Percentiles rank a stretch among this genome's conserved stretches.
Evolutionary conservation across 179 eudicot genomes (phyloP).

Genomic region (Camellia oleifera): DNA sequence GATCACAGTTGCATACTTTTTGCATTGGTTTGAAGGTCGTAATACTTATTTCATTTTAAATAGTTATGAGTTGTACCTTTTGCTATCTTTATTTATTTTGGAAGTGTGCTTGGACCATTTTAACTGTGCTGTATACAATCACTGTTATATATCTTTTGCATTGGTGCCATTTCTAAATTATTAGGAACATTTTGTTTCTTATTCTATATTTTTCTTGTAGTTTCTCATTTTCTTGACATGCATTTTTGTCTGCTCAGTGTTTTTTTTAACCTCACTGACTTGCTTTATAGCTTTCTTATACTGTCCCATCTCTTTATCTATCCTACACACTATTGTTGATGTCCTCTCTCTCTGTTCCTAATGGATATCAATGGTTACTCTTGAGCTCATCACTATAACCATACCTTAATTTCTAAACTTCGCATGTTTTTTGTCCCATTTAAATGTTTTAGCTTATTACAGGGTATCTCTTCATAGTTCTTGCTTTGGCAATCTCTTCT

Average conservation of each 20-base stretch:
- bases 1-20: constrained; percentile 79
- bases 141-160: background rate
- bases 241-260: no score
- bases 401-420: background rate
- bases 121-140: background rate
- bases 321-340: no score
- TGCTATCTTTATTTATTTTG: background rate
- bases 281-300: no score
- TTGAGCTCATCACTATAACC: background rate
- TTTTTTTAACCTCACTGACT: no score
- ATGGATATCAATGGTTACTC: background rate
- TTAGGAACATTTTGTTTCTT: background rate
- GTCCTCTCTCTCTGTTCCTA: background rate
- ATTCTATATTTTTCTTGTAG: background rate
- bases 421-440: no score
- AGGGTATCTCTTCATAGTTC: no score
- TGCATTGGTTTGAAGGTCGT: constrained; percentile 77
- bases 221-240: background rate
- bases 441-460: no score
- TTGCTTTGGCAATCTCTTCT: no score
- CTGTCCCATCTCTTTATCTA: no score
- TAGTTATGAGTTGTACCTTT: background rate
- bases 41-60: background rate
- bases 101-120: background rate
- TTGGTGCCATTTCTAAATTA: background rate